A percentile compares a stretch with the other conserved stretches of the same genome.
Evolutionary conservation across 345 rosid species (phyloP).

Genomic region (Pistacia vera): DNA sequence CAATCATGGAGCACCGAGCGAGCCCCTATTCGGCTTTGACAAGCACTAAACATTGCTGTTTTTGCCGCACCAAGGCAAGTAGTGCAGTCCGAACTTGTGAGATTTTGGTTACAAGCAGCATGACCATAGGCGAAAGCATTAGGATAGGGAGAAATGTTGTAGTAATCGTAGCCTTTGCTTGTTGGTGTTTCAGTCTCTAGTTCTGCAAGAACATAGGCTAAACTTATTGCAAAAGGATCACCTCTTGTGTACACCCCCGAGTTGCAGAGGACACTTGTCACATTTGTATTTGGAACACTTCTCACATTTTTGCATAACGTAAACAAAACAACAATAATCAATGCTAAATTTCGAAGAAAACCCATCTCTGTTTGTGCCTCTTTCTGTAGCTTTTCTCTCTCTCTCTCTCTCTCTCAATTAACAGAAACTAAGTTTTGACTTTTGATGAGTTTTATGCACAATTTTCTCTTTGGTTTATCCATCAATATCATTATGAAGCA

Average conservation of each 20-base stretch:
- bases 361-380: conserved; percentile 20
- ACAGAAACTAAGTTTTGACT: neutral
- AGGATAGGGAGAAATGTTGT: conserved; percentile 62
- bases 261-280: conserved; percentile 45
- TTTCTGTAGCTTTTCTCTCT: neutral
- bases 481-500: neutral
- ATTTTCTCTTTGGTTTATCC: conserved; percentile 24
- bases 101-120: conserved; percentile 47
- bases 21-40: conserved; percentile 48
- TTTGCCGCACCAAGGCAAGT: conserved; percentile 50
- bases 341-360: conserved; percentile 23
- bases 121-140: conserved; percentile 64
- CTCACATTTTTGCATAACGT: neutral
- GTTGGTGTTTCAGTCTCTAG: conserved; percentile 32
- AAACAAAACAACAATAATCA: conserved; percentile 4
- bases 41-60: conserved; percentile 30
- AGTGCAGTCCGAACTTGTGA: conserved; percentile 40
- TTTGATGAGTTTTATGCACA: conserved; percentile 9
- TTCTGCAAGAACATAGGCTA: conserved; percentile 39
- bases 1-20: conserved; percentile 58
- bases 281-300: conserved; percentile 42
- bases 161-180: conserved; percentile 34
- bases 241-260: conserved; percentile 34
- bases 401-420: neutral
- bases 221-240: conserved; percentile 46